Evolutionary conservation across 805 yeast species (phyloP).

Genomic region (Starmerella sp.): DNA sequence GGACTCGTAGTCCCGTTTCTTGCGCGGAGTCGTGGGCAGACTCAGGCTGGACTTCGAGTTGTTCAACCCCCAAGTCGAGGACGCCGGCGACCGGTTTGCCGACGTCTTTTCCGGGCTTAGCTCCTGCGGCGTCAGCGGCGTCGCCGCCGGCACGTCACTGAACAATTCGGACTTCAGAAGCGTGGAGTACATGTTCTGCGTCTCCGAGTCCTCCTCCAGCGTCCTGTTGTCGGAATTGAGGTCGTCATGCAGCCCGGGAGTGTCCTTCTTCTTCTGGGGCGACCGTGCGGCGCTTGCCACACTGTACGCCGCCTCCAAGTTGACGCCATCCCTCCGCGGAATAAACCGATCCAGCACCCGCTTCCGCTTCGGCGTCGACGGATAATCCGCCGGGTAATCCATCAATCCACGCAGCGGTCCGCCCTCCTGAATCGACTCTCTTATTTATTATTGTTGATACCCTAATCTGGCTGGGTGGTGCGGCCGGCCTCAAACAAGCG

Average conservation of each 20-base stretch:
- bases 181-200: conserved; percentile 75
- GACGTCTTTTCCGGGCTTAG: neutral
- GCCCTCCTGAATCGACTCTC: neutral
- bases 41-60: conserved; percentile 11
- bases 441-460: conserved; percentile 4
- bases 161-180: conserved; percentile 81
- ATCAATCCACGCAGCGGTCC: neutral
- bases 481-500: neutral
- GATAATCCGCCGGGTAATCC: conserved; percentile 9
- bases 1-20: conserved; percentile 25
- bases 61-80: neutral
- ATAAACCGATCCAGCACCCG: conserved; percentile 56
- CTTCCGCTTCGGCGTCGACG: conserved; percentile 21
- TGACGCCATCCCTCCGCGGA: conserved; percentile 78
- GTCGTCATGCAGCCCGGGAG: neutral
- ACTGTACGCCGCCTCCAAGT: conserved; percentile 74
- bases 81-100: neutral
- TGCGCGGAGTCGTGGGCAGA: conserved; percentile 21
- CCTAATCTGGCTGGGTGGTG: neutral
- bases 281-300: conserved; percentile 34
- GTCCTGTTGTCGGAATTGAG: conserved; percentile 9
- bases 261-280: conserved; percentile 20
- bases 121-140: conserved; percentile 7
- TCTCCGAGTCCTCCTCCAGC: conserved; percentile 48
- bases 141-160: conserved; percentile 35